A percentile compares a stretch with the other conserved stretches of the same genome.
Conservation (phyloP, 208 protist genomes). For the Trypanosoma melophagium region DNA sequence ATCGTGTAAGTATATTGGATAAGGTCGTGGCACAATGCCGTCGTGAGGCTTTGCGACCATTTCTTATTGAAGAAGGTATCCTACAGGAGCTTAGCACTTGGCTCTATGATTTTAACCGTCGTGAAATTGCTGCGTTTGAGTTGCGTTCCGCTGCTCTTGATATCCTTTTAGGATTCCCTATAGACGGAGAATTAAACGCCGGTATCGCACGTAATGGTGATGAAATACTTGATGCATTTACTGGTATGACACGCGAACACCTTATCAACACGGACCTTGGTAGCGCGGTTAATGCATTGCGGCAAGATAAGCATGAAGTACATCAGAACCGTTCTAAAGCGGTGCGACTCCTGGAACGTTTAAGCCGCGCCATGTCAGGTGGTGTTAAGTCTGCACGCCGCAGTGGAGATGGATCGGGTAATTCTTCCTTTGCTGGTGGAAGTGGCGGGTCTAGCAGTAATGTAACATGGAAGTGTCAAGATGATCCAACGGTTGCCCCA, state of each 20-base stretch:
- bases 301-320: slow-evolving; percentile 54
- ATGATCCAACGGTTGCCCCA: slow-evolving; percentile 56
- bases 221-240: slow-evolving; percentile 53
- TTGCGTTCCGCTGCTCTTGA: slow-evolving; percentile 73
- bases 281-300: slow-evolving; percentile 64
- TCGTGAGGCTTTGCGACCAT: slow-evolving; percentile 36
- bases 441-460: slow-evolving; percentile 4
- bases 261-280: slow-evolving; percentile 70
- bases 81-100: slow-evolving; percentile 80
- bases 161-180: slow-evolving; percentile 64
- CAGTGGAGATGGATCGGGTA: not conserved
- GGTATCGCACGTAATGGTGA: slow-evolving; percentile 16
- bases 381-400: slow-evolving; percentile 15
- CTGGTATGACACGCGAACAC: slow-evolving; percentile 65
- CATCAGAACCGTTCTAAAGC: slow-evolving; percentile 67
- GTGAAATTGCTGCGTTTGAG: slow-evolving; percentile 61
- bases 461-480: slow-evolving; percentile 67
- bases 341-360: slow-evolving; percentile 59
- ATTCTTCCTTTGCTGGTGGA: not conserved
- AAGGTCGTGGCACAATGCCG: slow-evolving; percentile 51
- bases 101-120: slow-evolving; percentile 62
- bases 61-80: slow-evolving; percentile 65
- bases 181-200: slow-evolving; percentile 47
- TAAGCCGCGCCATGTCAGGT: slow-evolving; percentile 54
- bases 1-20: slow-evolving; percentile 49